These are phyloP conservation scores for Dothideomycetes sp. DNA, from an alignment of 2,329 filamentous ascomycete genomes.

Conservation along the genomic window DNA sequence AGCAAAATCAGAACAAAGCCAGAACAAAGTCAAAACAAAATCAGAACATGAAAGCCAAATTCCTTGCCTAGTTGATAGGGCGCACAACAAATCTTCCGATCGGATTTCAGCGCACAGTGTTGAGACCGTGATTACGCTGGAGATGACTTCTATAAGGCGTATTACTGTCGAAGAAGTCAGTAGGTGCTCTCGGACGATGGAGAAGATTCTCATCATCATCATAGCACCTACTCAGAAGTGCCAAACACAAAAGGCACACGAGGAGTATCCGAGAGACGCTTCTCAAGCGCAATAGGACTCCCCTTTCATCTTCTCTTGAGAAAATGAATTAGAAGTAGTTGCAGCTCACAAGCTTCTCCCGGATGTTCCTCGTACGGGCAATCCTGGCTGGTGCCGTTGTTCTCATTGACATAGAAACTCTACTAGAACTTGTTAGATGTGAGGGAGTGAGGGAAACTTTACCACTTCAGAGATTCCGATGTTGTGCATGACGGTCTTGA, in stretches of 20 bases:
- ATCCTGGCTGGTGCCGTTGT: background rate
- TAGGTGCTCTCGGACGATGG: conserved; percentile 4
- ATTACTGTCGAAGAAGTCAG: background rate
- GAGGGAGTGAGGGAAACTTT: background rate
- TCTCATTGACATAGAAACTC: no score
- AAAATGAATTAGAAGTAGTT: background rate
- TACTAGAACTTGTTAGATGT: background rate
- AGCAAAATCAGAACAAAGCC: no score
- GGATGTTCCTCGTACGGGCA: background rate
- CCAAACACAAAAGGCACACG: background rate
- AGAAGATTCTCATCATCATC: background rate
- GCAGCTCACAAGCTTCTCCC: background rate
- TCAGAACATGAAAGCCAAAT: no score
- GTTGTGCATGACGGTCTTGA: background rate
- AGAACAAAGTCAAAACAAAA: no score
- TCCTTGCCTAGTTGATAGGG: background rate
- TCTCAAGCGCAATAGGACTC: background rate
- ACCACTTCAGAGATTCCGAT: conserved; percentile 1
- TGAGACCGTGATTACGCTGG: background rate
- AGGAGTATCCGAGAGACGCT: background rate
- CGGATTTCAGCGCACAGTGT: no score
- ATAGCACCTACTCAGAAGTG: background rate
- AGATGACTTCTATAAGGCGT: background rate
- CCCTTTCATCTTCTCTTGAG: background rate
- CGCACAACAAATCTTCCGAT: background rate